phyloP scores from a whole-genome alignment of 805 yeast genomes.

The Hanseniaspora clermontiae region DNA sequence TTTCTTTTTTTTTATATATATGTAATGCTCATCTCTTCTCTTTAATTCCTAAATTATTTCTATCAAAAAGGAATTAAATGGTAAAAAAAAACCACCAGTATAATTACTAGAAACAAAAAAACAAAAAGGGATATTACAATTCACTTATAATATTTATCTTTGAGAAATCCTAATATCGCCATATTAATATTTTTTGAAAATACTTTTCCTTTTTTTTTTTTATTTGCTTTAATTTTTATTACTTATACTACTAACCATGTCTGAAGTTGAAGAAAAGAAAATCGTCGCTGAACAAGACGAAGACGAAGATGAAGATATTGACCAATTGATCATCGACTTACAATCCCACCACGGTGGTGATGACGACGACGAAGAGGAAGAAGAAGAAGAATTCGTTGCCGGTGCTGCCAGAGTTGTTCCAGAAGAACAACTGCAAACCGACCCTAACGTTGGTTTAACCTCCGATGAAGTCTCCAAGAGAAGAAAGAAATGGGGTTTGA shows the following conservation, averaged over 20 bases:
- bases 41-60: background rate
- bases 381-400: slow-evolving; percentile 34
- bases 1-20: background rate
- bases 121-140: background rate
- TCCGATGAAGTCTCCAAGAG: slow-evolving; percentile 67
- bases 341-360: slow-evolving; percentile 52
- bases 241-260: background rate
- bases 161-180: background rate
- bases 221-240: background rate
- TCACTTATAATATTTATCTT: background rate
- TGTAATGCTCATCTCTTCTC: background rate
- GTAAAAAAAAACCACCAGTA: background rate
- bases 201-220: background rate
- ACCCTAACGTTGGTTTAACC: slow-evolving; percentile 63
- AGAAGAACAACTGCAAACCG: slow-evolving; percentile 73
- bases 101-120: background rate
- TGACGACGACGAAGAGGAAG: slow-evolving; percentile 41
- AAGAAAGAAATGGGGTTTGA: slow-evolving; percentile 81
- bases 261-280: slow-evolving; percentile 14
- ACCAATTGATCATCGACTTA: slow-evolving; percentile 62
- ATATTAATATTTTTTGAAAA: background rate
- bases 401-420: slow-evolving; percentile 67
- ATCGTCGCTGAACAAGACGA: slow-evolving; percentile 24
- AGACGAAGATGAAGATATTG: slow-evolving; percentile 58
- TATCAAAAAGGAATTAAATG: background rate